These are phyloP conservation scores for Diospyros lotus DNA, from an alignment of 148 eudicot species.

Conservation along the genomic window DNA sequence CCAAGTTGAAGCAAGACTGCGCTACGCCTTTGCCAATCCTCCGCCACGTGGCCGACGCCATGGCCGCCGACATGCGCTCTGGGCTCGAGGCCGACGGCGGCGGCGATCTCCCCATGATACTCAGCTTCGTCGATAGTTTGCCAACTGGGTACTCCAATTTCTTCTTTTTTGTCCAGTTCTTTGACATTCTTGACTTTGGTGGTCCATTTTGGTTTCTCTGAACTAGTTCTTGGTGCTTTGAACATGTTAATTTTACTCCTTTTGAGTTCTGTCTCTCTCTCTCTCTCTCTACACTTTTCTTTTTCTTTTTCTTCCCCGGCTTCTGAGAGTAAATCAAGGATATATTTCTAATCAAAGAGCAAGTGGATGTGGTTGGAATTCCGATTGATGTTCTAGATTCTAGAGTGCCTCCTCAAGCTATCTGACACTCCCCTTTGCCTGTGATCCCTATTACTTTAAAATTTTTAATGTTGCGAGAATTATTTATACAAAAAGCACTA, in stretches of 20 bases:
- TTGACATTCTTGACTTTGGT: not conserved
- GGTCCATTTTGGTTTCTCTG: not conserved
- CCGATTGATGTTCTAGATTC: not conserved
- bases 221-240: not conserved
- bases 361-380: not conserved
- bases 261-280: not conserved
- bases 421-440: too few species aligned
- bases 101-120: slow-evolving; percentile 73
- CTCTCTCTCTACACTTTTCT: not conserved
- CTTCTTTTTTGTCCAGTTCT: not conserved
- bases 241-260: not conserved
- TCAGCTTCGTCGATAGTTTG: slow-evolving; percentile 56
- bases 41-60: slow-evolving; percentile 75
- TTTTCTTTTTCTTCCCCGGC: not conserved
- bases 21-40: slow-evolving; percentile 59
- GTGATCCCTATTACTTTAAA: too few species aligned
- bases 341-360: not conserved
- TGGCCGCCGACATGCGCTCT: slow-evolving; percentile 62
- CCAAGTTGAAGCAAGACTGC: slow-evolving; percentile 45
- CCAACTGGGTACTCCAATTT: slow-evolving; percentile 54
- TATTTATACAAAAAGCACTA: too few species aligned
- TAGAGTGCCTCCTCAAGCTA: too few species aligned
- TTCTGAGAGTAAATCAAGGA: not conserved
- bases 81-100: slow-evolving; percentile 60
- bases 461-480: too few species aligned